Conservation (phyloP, 495 filamentous ascomycete genomes). For the Hypoxylon crocopeplum region DNA sequence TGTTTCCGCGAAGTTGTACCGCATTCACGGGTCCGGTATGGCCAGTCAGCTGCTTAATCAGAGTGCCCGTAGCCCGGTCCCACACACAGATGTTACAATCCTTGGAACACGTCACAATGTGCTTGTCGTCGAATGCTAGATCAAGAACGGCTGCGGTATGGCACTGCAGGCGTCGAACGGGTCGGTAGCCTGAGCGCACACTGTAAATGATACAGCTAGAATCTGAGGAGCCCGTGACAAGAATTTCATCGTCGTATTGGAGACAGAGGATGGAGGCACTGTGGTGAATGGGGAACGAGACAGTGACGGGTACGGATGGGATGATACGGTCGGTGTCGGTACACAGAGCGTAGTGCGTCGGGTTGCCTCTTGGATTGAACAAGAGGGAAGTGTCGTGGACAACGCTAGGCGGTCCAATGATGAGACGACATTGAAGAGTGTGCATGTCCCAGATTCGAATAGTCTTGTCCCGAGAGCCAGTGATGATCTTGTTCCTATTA, state of each 20-base stretch:
- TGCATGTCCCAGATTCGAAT: slow-evolving; percentile 95
- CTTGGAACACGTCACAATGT: slow-evolving; percentile 96
- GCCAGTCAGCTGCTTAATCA: slow-evolving; percentile 77
- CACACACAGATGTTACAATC: slow-evolving; percentile 91
- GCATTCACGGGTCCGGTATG: slow-evolving; percentile 94
- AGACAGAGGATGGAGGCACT: slow-evolving; percentile 92
- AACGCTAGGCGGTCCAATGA: slow-evolving; percentile 70
- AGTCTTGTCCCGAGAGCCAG: slow-evolving; percentile 92
- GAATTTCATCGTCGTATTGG: slow-evolving; percentile 88
- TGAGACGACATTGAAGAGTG: slow-evolving; percentile 78
- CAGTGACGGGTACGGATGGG: slow-evolving; percentile 54
- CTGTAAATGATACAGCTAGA: slow-evolving; percentile 91
- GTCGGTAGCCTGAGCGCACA: slow-evolving; percentile 74
- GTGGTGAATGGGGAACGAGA: slow-evolving; percentile 66
- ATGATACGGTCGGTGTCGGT: slow-evolving; percentile 51
- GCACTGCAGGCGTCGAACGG: slow-evolving; percentile 73
- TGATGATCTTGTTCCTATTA: slow-evolving; percentile 86
- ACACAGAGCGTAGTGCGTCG: slow-evolving; percentile 55
- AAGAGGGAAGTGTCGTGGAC: slow-evolving; percentile 53
- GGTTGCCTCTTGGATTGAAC: slow-evolving; percentile 49
- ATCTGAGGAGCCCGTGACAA: slow-evolving; percentile 95
- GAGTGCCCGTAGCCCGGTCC: slow-evolving; percentile 78
- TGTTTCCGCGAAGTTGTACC: slow-evolving; percentile 89
- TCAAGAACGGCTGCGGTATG: slow-evolving; percentile 92
- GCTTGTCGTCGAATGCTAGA: slow-evolving; percentile 85